These are phyloP conservation scores for Globisporangium cylindrosporum DNA, from an alignment of 352 stramenopile species.

Conservation along the genomic window DNA sequence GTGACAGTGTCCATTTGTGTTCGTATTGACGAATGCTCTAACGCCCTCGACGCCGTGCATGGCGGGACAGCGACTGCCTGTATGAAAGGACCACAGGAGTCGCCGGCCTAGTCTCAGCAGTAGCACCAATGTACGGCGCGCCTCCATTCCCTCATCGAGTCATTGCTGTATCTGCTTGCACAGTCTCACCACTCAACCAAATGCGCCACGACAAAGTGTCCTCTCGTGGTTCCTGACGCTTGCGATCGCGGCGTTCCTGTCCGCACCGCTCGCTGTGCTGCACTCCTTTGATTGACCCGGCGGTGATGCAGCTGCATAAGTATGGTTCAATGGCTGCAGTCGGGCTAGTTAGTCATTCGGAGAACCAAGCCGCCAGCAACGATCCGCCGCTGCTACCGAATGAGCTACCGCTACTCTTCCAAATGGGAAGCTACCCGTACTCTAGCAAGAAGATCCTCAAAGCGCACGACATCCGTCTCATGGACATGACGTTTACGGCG, in stretches of 20 bases:
- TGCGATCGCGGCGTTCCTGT: neutral
- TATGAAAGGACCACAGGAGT: neutral
- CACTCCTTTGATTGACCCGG: slow-evolving; percentile 15
- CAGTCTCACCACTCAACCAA: neutral
- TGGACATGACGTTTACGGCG: neutral
- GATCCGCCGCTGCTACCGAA: neutral
- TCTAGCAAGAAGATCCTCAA: neutral
- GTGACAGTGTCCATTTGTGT: neutral
- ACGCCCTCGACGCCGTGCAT: neutral
- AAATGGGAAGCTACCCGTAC: neutral
- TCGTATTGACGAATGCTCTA: neutral
- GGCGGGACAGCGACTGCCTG: neutral
- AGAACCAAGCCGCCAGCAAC: neutral
- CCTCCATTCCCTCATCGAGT: neutral
- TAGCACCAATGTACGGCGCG: neutral
- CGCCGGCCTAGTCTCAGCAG: neutral
- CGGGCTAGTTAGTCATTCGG: neutral
- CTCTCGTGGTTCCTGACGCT: slow-evolving; percentile 4
- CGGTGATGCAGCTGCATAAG: neutral
- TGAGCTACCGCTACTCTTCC: neutral
- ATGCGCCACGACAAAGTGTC: neutral
- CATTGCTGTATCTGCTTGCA: neutral
- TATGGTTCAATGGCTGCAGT: neutral
- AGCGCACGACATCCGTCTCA: neutral
- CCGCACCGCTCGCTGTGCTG: slow-evolving; percentile 11